phyloP scores from a whole-genome alignment of 768 basidiomycete genomes.

The Suillus hirtellus region DNA sequence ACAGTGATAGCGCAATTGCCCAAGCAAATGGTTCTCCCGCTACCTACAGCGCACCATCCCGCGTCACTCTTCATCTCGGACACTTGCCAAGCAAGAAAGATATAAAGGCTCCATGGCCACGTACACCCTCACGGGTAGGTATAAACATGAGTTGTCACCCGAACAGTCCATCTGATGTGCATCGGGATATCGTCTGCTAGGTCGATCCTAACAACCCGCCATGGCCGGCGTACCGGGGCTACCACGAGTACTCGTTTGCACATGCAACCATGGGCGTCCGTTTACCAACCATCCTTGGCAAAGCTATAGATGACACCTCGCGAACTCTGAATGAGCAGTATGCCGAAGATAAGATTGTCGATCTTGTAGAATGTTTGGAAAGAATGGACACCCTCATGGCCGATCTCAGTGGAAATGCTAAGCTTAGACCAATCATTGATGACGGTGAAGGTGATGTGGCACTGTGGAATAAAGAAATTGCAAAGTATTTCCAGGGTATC shows the following conservation, averaged over 20 bases:
- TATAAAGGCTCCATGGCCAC: slow-evolving; percentile 71
- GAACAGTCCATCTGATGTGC: background rate
- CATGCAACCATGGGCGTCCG: slow-evolving; percentile 97
- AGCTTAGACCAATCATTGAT: slow-evolving; percentile 85
- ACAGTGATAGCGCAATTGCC: background rate
- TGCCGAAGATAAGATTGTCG: slow-evolving; percentile 78
- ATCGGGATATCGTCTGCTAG: slow-evolving; percentile 31
- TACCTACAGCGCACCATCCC: slow-evolving; percentile 44
- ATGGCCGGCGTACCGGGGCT: slow-evolving; percentile 79
- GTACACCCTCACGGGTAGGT: slow-evolving; percentile 68
- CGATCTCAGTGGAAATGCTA: slow-evolving; percentile 81
- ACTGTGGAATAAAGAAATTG: slow-evolving; percentile 97
- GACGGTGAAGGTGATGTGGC: slow-evolving; percentile 91
- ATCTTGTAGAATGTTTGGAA: slow-evolving; percentile 83
- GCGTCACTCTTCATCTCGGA: slow-evolving; percentile 71
- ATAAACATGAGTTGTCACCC: slow-evolving; percentile 14
- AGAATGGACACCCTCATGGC: slow-evolving; percentile 89
- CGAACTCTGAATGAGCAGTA: slow-evolving; percentile 86
- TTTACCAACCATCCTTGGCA: slow-evolving; percentile 92
- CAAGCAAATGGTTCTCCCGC: slow-evolving; percentile 17
- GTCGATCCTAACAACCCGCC: slow-evolving; percentile 85
- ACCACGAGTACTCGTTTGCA: slow-evolving; percentile 81
- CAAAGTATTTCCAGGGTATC: slow-evolving; percentile 85
- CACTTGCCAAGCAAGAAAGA: slow-evolving; percentile 74
- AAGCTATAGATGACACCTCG: slow-evolving; percentile 90